Base-by-base conservation (phyloP, 2,329 filamentous ascomycete genomes). In the Xylaria sp. region DNA sequence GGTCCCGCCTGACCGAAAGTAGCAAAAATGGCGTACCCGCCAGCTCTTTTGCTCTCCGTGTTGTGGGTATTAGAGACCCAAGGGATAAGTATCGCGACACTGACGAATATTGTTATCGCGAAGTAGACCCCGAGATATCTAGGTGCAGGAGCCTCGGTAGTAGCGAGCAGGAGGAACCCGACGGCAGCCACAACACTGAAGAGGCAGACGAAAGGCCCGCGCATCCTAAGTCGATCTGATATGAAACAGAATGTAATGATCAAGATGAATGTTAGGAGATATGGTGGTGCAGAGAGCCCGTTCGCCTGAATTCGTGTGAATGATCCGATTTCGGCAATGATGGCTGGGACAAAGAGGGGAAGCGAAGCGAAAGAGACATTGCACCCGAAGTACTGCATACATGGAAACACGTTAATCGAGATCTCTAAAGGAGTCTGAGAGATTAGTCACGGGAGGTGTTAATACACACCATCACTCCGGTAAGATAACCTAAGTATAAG, bases 401-500 rank as follows among this genome's bases (percentile, higher is more conserved):
- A n/a, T n/a, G n/a, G n/a, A n/a, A n/a, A n/a, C n/a, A n/a, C n/a
- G n/a, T n/a, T n/a, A n/a, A n/a, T n/a, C n/a, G n/a, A n/a, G n/a
- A n/a, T n/a, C n/a, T n/a, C n/a, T n/a, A n/a, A n/a, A n/a, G n/a
- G n/a, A n/a, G n/a, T n/a, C n/a, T n/a, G n/a, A n/a, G n/a, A n/a
- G n/a, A n/a, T n/a, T n/a, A n/a, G n/a, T n/a, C n/a, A n/a, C n/a
- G n/a, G n/a, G n/a, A n/a, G n/a, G n/a, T n/a, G n/a, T n/a, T n/a
- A n/a, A n/a, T n/a, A n/a, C n/a, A n/a, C n/a, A n/a, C n/a, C 63
- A 74, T 92, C 87, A 55, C 4, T 8, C 65, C 71, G 2, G 67
- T 69, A 2, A 72, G 65, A 36, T 72, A 72, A 25, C 71, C 70
- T 72, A 8, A 25, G 4, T 8, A 48, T 30, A 10, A 28, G 2